phyloP scores from a whole-genome alignment of 768 basidiomycete genomes.

The Leccinum aurantiacum region DNA sequence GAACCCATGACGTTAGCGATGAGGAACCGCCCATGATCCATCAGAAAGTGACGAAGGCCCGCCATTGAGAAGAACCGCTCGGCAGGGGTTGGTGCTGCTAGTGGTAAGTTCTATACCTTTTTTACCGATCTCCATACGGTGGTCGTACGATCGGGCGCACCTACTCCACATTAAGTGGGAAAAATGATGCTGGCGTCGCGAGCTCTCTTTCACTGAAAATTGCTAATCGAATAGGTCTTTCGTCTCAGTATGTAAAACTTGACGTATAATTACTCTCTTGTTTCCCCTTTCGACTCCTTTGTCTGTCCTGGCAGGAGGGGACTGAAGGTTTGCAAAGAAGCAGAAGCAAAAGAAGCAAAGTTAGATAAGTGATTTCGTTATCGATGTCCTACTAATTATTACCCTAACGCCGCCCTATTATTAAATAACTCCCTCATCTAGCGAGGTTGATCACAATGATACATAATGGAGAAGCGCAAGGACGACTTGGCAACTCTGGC shows the following conservation, averaged over 20 bases:
- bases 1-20: constrained; percentile 9
- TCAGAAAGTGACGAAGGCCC: constrained; percentile 20
- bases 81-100: neutral
- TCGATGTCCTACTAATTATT: constrained; percentile 67
- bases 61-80: constrained; percentile 11
- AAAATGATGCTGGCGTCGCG: neutral
- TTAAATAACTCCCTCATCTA: constrained; percentile 95
- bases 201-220: constrained; percentile 61
- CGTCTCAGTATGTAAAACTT: constrained; percentile 44
- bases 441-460: constrained; percentile 89
- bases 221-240: constrained; percentile 77
- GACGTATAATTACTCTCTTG: constrained; percentile 13
- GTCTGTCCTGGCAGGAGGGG: neutral
- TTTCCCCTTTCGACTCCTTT: neutral
- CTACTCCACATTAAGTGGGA: constrained; percentile 94
- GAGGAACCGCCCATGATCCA: constrained; percentile 3
- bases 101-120: neutral
- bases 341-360: constrained; percentile 10
- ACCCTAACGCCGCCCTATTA: constrained; percentile 78
- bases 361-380: constrained; percentile 92
- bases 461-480: constrained; percentile 53
- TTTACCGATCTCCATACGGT: neutral
- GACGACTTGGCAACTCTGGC: constrained; percentile 1
- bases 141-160: neutral
- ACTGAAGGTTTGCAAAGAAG: constrained; percentile 1